These are phyloP conservation scores for Talaromyces amestolkiae DNA, from an alignment of 2,329 filamentous ascomycete genomes.

Conservation along the genomic window DNA sequence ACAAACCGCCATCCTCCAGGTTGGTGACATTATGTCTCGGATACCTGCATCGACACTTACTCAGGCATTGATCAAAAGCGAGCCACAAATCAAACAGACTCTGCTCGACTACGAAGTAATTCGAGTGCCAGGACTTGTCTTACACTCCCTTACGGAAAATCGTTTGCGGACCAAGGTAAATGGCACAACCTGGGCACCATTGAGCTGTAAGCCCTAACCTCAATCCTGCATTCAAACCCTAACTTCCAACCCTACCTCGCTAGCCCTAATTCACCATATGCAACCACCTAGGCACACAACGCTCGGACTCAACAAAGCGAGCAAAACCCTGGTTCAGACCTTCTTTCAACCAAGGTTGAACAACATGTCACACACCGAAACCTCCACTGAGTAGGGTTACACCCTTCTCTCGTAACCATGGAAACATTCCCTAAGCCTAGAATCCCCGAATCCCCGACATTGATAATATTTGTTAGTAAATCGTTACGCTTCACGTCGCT, in stretches of 20 bases:
- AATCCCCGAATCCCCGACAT: neutral
- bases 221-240: neutral
- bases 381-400: neutral
- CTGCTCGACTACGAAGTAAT: neutral
- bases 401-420: neutral
- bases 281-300: neutral
- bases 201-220: neutral
- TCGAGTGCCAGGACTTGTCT: neutral
- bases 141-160: neutral
- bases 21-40: neutral
- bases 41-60: neutral
- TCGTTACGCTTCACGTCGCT: neutral
- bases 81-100: neutral
- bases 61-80: neutral
- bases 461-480: neutral
- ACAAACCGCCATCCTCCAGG: neutral
- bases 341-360: neutral
- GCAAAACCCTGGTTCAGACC: neutral
- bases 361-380: neutral
- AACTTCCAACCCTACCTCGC: neutral
- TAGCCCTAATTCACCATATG: neutral
- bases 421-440: neutral
- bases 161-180: neutral
- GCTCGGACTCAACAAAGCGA: constrained; percentile 1
- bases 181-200: neutral